Evolutionary conservation across 108 stramenopile species (phyloP), one percentile per base, ranked within the genome.

Genomic region (Conticribra guillardii): DNA sequence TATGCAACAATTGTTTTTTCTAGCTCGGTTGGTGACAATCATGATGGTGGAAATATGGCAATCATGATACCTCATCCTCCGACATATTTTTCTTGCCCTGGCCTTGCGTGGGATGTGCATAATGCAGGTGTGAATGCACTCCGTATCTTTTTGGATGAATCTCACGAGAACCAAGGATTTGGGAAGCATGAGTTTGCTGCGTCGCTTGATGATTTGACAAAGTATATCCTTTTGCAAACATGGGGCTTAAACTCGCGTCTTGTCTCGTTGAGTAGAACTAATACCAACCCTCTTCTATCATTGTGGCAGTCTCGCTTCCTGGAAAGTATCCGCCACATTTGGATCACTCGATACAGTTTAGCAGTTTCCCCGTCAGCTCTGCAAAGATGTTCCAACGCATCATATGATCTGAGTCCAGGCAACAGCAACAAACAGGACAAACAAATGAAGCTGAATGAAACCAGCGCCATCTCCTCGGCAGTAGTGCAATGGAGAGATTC

Each of bases 21-120:
- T 28, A 32, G 24, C 15, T 41, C 31, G 37, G 49, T 41, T 23
- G 31, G 45, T 19, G 26, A 26, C 28, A 14, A 27, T 55, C 0
- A n/a, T n/a, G 26, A 23, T 22, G 46, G 51, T 18, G 32, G 19
- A 41, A 29, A 49, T 31, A 14, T 76, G 51, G 34, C 31, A 28
- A 26, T 55, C 14, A 29, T 76, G n/a, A 46, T 79, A 58, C 78
- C 78, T 49, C 78, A 79, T 64, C 78, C 78, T 54, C 57, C 72
- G 1, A 63, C 67, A 1, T 79, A 68, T 26, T 79, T 73, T 26
- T 54, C 78, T 46, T 73, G 65, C 18, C 72, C 78, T 54, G 78
- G 78, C 27, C 52, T 74, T 14, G 56, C 72, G 45, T 79, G 78
- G 78, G 76, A 75, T 67, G 60, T 53, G 8, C 47, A 52, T 24